Evolutionary conservation across 352 stramenopile species (phyloP), one percentile per base, ranked within the genome.

Genomic region (Thraustotheca clavata): DNA sequence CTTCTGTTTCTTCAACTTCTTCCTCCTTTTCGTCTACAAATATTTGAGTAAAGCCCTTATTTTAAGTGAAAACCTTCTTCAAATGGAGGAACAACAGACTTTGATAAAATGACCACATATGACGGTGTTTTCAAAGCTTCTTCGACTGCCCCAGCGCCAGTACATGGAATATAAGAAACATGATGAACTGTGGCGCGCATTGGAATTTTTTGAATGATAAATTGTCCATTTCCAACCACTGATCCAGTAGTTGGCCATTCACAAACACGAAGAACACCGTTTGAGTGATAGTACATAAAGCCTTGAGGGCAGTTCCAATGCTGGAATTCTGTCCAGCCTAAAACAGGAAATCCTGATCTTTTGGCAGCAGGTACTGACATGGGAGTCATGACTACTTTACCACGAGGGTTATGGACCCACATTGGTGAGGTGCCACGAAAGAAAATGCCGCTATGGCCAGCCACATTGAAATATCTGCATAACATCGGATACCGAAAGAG

Each of bases 401-500:
- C 85, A 12, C 83, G 80, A 47, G 88, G 76, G n/a, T 76, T 74
- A 22, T 91, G 34, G 22, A 94, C 75, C 85, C 85, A 94, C 79
- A 91, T 91, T 0, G 85, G 85, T 49, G 91, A 82, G 0, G 81
- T 79, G 4, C 85, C 85, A 46, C 85, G 81, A 69, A 94, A 94
- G 69, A 94, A 94, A 7, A 76, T 74, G 3, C 85, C 85, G 38
- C 83, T 92, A 73, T 88, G 89, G 52, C 80, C 87, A 68, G 89
- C 91, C 31, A 94, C 84, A 38, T 92, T 91, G 54, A 82, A 47
- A 41, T 92, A 94, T 18, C 72, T 71, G 0, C 83, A 91, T 1
- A 94, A 68, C 85, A 94, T 94, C 20, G 85, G 83, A 66, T 94
- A 94, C 18, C 85, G 81, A 57, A 94, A 94, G 0, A 94, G 77